These are phyloP conservation scores for Salix suchowensis DNA, from an alignment of 345 rosid species.

Conservation along the genomic window DNA sequence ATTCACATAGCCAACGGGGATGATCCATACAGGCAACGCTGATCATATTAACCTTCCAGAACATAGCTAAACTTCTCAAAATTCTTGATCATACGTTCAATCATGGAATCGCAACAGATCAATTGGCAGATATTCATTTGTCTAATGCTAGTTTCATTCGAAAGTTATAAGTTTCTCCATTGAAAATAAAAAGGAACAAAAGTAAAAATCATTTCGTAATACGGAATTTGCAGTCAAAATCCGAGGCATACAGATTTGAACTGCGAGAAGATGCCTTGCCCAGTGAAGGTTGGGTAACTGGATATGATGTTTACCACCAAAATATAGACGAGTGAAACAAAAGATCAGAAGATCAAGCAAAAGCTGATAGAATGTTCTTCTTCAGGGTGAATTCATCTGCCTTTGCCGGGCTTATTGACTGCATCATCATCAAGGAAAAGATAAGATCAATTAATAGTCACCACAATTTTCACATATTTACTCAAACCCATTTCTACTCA, in stretches of 20 bases:
- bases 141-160: background rate
- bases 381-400: conserved; percentile 79
- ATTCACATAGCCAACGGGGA: background rate
- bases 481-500: background rate
- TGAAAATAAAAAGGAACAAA: background rate
- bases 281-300: background rate
- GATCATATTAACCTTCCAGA: background rate
- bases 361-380: conserved; percentile 59
- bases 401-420: conserved; percentile 83
- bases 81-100: background rate
- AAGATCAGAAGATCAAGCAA: conserved; percentile 25
- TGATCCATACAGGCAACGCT: background rate
- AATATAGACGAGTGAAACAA: background rate
- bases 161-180: background rate
- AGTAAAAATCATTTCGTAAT: background rate
- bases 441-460: background rate
- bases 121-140: background rate
- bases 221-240: background rate
- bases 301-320: background rate
- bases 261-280: conserved; percentile 4
- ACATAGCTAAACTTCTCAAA: background rate
- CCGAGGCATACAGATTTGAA: conserved; percentile 7
- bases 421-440: conserved; percentile 19
- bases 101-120: background rate
- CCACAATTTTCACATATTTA: background rate